phyloP scores from a whole-genome alignment of 306 rosid species.

The Castanopsis chinensis region DNA sequence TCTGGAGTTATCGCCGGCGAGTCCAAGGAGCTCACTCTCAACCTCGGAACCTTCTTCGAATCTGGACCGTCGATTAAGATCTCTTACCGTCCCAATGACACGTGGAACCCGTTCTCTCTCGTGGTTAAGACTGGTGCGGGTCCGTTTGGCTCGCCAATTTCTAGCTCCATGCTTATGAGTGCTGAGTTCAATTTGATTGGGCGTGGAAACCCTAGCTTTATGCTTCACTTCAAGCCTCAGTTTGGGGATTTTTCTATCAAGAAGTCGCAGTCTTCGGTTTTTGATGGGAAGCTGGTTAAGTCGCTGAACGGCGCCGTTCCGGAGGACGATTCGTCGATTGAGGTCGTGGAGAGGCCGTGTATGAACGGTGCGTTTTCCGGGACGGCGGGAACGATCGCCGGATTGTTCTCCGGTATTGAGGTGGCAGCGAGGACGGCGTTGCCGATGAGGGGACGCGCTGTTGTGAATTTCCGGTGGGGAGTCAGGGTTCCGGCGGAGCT shows the following conservation, averaged over 20 bases:
- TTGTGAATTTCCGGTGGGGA: constrained; percentile 76
- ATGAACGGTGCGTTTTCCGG: constrained; percentile 26
- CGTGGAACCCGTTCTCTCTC: constrained; percentile 66
- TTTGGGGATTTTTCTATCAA: constrained; percentile 84
- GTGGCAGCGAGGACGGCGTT: constrained; percentile 64
- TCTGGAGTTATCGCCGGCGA: constrained; percentile 83
- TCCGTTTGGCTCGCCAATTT: constrained; percentile 62
- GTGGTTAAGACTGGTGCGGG: constrained; percentile 74
- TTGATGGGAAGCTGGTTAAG: constrained; percentile 25
- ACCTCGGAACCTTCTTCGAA: constrained; percentile 69
- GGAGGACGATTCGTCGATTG: constrained; percentile 31
- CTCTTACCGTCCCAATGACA: constrained; percentile 73
- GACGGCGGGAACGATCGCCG: constrained; percentile 35
- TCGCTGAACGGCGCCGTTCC: constrained; percentile 18
- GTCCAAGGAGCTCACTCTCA: constrained; percentile 76
- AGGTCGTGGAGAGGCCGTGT: constrained; percentile 38
- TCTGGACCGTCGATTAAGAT: constrained; percentile 61
- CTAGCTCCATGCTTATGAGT: constrained; percentile 72
- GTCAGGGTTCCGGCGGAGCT: constrained; percentile 69
- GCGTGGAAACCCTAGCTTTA: constrained; percentile 57
- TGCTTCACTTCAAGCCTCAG: constrained; percentile 84
- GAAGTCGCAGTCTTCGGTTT: constrained; percentile 69
- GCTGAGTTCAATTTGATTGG: constrained; percentile 67
- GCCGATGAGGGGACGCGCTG: constrained; percentile 55
- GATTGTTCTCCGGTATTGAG: constrained; percentile 59